Evolutionary conservation across 371 early-diverging fungal species (phyloP), one percentile per base, ranked within the genome.

Genomic region (Apophysomyces trapeziformis): DNA sequence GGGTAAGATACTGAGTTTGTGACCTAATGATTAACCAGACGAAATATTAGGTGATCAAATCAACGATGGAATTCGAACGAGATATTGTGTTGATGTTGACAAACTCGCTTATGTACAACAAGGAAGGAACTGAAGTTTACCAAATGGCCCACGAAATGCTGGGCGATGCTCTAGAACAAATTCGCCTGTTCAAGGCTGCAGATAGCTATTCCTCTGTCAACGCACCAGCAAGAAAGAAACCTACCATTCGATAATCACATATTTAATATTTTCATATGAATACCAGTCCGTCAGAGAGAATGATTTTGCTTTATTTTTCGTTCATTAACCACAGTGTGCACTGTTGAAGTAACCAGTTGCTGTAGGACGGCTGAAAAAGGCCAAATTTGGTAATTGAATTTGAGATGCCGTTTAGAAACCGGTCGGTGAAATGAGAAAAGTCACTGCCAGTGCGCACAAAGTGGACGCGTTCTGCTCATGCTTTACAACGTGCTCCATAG

Each of bases 51-150:
- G 83, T 84, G 47, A 93, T 93, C 9, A 84, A 82, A 6, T 91
- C 89, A 21, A 94, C 94, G 1, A 84, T 85, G 35, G 92, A 93
- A 76, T 94, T 96, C 68, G 92, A 95, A 68, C 84, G 93, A n/a
- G 96, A 96, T 67, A 77, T 96, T 8, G 76, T 96, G 66, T 82
- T 92, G 32, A 92, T 95, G 91, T 83, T 93, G 47, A 85, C 89
- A 71, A 96, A 96, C 64, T 91, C 94, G 7, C 68, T 95, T 38
- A 93, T 96, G 91, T 96, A 90, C 72, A 94, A 96, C 71, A 74
- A 83, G 38, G 93, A 92, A 72, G 92, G 91, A 41, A 89, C 92
- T 0, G 94, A 95, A 64, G 87, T 96, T 5, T 88, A 93, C 67
- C 80, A 87, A 57, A 92, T 94, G 92, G 90, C 95, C 1, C 61